These are phyloP conservation scores for Solioccasus polychromus DNA, from an alignment of 768 basidiomycete species.

Conservation along the genomic window DNA sequence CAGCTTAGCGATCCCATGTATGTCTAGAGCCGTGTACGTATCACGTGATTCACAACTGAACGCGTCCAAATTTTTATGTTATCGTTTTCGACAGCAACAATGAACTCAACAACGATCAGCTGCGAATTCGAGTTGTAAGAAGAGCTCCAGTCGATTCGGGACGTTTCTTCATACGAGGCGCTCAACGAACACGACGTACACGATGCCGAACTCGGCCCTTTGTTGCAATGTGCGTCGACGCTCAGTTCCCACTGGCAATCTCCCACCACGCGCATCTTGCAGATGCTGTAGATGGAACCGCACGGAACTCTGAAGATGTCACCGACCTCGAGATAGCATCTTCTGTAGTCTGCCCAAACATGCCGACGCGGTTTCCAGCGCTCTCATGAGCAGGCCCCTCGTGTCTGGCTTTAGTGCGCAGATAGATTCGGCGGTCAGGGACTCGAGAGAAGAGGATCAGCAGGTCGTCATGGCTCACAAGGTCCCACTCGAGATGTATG, in stretches of 20 bases:
- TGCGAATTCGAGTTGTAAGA: conserved; percentile 73
- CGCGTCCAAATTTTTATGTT: too few relatives aligned
- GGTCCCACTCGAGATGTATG: conserved; percentile 82
- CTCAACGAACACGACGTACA: conserved; percentile 63
- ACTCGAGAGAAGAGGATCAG: conserved; percentile 68
- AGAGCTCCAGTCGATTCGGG: conserved; percentile 64
- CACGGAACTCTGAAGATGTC: conserved; percentile 72
- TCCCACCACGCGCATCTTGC: conserved; percentile 14
- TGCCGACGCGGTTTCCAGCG: conserved; percentile 56
- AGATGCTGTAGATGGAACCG: conserved; percentile 82
- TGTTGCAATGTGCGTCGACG: conserved; percentile 55
- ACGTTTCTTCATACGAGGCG: conserved; percentile 62
- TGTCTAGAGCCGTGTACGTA: too few relatives aligned
- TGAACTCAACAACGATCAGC: conserved; percentile 33
- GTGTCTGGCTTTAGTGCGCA: conserved; percentile 71
- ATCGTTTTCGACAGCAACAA: too few relatives aligned
- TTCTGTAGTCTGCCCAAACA: conserved; percentile 81
- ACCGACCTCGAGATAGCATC: conserved; percentile 60
- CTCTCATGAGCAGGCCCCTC: conserved; percentile 78
- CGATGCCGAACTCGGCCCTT: conserved; percentile 47
- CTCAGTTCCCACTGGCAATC: neutral
- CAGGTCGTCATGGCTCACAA: conserved; percentile 63
- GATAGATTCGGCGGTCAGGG: conserved; percentile 66
- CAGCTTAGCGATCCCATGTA: too few relatives aligned
- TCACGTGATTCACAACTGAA: too few relatives aligned